Evolutionary conservation across 352 stramenopile species (phyloP), one percentile per base, ranked within the genome.

Genomic region (Phytophthora multivora): DNA sequence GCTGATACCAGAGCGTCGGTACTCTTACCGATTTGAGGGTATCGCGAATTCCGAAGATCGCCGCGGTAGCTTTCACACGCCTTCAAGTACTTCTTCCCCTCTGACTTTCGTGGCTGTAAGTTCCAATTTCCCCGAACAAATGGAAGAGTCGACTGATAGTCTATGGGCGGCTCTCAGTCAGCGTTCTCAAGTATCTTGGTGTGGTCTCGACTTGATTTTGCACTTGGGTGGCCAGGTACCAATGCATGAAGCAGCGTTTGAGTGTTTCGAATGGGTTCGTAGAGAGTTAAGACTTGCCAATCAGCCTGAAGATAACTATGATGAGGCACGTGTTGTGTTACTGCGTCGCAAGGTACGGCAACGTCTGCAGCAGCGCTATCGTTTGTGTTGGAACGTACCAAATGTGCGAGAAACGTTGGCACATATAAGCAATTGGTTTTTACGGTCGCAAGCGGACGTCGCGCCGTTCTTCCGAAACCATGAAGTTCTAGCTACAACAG

Each of bases 321-420:
- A 42, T 36, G 51, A 54, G 18, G 25, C 19, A 18, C 39, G 56
- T 6, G 13, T 58, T 13, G 15, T 7, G 15, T 60, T 15, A 13
- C 56, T 80, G 33, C 66, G 66, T 10, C 66, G 23, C 35, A 79
- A 79, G 48, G 60, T 90, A 19, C 71, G 79, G 16, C 73, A 77
- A 18, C 77, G 85, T 8, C 83, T 92, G 26, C 85, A 92, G 51
- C 83, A 94, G 59, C 77, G 87, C 25, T 94, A 94, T 53, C 68
- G 61, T 28, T 55, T 78, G 5, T 76, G 49, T 28, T 94, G 83
- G 83, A 91, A 88, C 46, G 45, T 91, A 11, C 85, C 85, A 1
- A 80, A 78, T 19, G 56, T 89, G 18, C 79, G 79, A 18, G 75
- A 91, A 62, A 66, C 88, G 2, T 57, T 94, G 8, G 76, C 77